These are phyloP conservation scores for Taiozyma sp. DNA, from an alignment of 1,139 yeast genomes.

Conservation along the genomic window DNA sequence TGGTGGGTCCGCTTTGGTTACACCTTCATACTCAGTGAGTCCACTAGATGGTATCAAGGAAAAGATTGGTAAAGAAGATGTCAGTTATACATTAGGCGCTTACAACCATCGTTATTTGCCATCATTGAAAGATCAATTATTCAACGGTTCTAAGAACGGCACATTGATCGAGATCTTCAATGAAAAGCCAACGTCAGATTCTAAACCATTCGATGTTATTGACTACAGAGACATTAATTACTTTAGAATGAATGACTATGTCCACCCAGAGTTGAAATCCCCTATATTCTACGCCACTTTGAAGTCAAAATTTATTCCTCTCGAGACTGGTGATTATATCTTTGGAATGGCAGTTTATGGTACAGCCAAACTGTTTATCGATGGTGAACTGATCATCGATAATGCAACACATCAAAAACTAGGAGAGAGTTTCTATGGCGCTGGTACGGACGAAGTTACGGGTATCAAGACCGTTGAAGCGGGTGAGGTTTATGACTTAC, in stretches of 20 bases:
- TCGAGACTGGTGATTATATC: slow-evolving; percentile 33
- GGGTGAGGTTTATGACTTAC: slow-evolving; percentile 37
- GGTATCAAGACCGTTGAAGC: slow-evolving; percentile 41
- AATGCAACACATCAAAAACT: slow-evolving; percentile 34
- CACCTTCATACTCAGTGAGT: slow-evolving; percentile 37
- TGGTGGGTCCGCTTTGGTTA: slow-evolving; percentile 47
- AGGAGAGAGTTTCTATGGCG: slow-evolving; percentile 31
- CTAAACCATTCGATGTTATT: slow-evolving; percentile 29
- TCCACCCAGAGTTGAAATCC: not conserved
- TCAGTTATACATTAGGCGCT: too few species aligned
- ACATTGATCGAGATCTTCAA: not conserved
- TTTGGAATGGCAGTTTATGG: slow-evolving; percentile 45
- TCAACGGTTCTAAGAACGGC: not conserved
- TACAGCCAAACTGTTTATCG: slow-evolving; percentile 40
- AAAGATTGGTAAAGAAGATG: slow-evolving; percentile 20
- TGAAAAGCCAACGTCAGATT: not conserved
- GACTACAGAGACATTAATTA: not conserved
- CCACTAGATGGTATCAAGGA: slow-evolving; percentile 36
- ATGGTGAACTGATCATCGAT: slow-evolving; percentile 45
- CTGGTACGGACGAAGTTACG: slow-evolving; percentile 36
- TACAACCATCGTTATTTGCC: too few species aligned
- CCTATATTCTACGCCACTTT: slow-evolving; percentile 38
- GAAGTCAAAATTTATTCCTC: slow-evolving; percentile 41
- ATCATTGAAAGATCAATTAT: not conserved
- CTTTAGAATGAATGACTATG: not conserved